Conservation (phyloP, 495 filamentous ascomycete species). For the Hypoxylon lenormandii region DNA sequence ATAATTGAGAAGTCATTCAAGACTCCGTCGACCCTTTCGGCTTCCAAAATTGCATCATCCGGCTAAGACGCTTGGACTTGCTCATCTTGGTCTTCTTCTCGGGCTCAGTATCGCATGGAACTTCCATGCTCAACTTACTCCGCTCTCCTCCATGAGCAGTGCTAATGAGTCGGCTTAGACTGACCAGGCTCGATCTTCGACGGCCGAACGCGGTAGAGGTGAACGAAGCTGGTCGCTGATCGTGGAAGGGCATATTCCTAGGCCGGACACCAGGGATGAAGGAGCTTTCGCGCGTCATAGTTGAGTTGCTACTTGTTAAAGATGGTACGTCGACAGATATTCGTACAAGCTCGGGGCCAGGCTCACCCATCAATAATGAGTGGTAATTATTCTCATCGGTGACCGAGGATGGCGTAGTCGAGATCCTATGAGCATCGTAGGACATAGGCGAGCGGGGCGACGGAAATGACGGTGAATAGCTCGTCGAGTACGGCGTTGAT, state of each 20-base stretch:
- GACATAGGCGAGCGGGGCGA: constrained; percentile 72
- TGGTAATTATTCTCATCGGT: constrained; percentile 74
- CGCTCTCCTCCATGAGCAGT: constrained; percentile 79
- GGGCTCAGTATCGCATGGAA: constrained; percentile 63
- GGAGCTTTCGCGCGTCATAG: constrained; percentile 76
- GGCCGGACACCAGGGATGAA: constrained; percentile 51
- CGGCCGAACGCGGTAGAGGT: constrained; percentile 74
- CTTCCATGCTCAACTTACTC: constrained; percentile 83
- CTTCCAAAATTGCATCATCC: constrained; percentile 88
- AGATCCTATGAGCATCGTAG: constrained; percentile 75
- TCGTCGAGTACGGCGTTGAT: constrained; percentile 65
- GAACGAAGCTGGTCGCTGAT: constrained; percentile 75
- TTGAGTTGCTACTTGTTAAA: constrained; percentile 85
- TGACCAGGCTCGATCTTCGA: constrained; percentile 85
- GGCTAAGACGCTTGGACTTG: constrained; percentile 78
- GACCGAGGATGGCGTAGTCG: constrained; percentile 76
- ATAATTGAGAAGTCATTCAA: constrained; percentile 18
- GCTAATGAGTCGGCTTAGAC: constrained; percentile 83
- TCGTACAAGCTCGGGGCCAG: constrained; percentile 70
- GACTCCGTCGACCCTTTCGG: constrained; percentile 54
- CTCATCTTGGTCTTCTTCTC: constrained; percentile 75
- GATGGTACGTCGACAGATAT: constrained; percentile 88
- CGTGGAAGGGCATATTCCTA: constrained; percentile 60
- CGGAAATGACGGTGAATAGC: constrained; percentile 66
- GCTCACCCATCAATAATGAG: constrained; percentile 70